These are phyloP conservation scores for Microsporum audouinii DNA, from an alignment of 2,329 filamentous ascomycete species.

Conservation along the genomic window DNA sequence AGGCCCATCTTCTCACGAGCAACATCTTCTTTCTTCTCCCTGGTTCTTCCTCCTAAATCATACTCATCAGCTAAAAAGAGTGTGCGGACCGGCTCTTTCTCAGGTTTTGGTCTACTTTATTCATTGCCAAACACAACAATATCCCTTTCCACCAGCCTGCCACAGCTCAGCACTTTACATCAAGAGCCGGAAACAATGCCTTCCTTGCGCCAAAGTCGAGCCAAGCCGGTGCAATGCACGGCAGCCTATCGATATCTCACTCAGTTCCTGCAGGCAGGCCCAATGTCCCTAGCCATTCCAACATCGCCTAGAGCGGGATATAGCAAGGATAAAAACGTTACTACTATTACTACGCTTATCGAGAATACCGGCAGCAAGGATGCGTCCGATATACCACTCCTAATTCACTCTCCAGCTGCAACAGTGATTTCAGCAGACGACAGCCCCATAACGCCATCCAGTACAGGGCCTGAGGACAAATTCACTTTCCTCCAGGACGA, in stretches of 20 bases:
- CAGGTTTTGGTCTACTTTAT: background rate
- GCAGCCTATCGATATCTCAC: conserved; percentile 10
- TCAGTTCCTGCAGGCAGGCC: conserved; percentile 6
- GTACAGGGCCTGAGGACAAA: background rate
- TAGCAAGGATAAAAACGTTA: background rate
- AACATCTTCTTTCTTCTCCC: background rate
- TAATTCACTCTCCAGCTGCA: conserved; percentile 6
- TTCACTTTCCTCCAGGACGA: background rate
- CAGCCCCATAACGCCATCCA: background rate
- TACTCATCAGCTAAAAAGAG: background rate
- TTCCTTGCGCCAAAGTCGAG: background rate
- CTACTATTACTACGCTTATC: background rate
- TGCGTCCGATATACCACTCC: conserved; percentile 2
- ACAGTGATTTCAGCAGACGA: background rate
- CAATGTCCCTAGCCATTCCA: background rate
- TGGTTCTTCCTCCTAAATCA: background rate
- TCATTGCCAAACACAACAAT: background rate
- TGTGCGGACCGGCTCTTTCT: background rate
- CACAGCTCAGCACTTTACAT: background rate
- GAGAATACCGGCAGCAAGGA: background rate
- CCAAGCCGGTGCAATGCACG: conserved; percentile 7
- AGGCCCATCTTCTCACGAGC: background rate
- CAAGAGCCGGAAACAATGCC: conserved; percentile 3
- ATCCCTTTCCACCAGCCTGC: background rate
- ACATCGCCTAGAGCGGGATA: background rate